A percentile compares a stretch with the other conserved stretches of the same genome.
Evolutionary conservation across 2,329 filamentous ascomycete species (phyloP).

Genomic region (Curvularia spicifera): DNA sequence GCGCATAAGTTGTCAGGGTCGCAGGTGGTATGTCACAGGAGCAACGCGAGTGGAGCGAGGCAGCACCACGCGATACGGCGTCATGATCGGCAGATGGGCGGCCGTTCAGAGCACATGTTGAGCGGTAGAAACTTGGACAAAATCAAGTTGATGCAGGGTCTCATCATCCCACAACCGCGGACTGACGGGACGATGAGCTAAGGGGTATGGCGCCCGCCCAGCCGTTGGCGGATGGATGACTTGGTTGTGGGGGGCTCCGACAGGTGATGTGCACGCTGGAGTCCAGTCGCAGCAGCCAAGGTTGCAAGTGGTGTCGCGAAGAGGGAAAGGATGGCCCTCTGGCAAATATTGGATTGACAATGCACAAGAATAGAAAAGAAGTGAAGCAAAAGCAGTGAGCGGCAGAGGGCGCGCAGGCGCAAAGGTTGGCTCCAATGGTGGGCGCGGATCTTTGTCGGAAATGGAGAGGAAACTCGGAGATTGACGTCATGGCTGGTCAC

Average conservation of each 20-base stretch:
- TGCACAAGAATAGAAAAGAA: constrained; percentile 24
- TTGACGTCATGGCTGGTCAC: constrained; percentile 35
- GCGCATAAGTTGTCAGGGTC: constrained; percentile 8
- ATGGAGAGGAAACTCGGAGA: constrained; percentile 4
- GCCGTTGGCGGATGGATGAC: constrained; percentile 31
- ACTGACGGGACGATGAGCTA: constrained; percentile 29
- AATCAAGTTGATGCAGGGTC: constrained; percentile 38
- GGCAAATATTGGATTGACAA: constrained; percentile 13
- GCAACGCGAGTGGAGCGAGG: constrained; percentile 14
- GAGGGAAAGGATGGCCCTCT: constrained; percentile 23
- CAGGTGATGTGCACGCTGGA: constrained; percentile 23
- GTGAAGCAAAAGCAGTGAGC: constrained; percentile 25
- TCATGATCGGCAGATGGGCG: constrained; percentile 38
- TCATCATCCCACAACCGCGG: constrained; percentile 23
- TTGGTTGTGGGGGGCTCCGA: constrained; percentile 23
- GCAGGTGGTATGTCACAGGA: constrained; percentile 2
- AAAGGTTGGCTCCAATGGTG: constrained; percentile 15
- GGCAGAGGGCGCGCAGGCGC: constrained; percentile 6
- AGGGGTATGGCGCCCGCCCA: constrained; percentile 23
- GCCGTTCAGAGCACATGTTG: constrained; percentile 21
- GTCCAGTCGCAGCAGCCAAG: constrained; percentile 20
- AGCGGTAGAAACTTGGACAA: constrained; percentile 32
- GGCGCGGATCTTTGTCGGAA: constrained; percentile 3
- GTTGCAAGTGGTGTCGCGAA: constrained; percentile 1
- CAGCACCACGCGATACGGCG: constrained; percentile 29